Conservation (phyloP, 2,329 filamentous ascomycete species). For the Aspergillus sp. region DNA sequence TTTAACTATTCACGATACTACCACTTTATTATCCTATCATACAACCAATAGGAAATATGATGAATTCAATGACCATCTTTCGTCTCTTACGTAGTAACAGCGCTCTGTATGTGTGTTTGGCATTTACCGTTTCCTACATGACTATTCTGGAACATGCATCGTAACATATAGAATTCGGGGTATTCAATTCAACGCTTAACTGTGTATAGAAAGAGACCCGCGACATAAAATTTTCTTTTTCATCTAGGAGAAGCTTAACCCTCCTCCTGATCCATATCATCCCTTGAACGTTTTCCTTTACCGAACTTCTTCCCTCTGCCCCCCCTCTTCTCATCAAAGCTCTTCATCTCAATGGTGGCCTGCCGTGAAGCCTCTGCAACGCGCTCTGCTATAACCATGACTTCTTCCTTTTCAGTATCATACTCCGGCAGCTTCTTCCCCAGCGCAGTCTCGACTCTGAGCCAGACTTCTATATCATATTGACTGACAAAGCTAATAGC, state of each 20-base stretch:
- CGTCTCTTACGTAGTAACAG: neutral
- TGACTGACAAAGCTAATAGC: slow-evolving; percentile 82
- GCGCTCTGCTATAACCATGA: slow-evolving; percentile 74
- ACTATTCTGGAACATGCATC: neutral
- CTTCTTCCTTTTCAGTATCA: slow-evolving; percentile 73
- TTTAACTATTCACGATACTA: slow-evolving; percentile 4
- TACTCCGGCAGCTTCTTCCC: slow-evolving; percentile 74
- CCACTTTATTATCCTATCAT: slow-evolving; percentile 12
- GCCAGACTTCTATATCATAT: slow-evolving; percentile 79
- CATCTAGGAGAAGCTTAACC: slow-evolving; percentile 47
- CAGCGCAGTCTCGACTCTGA: slow-evolving; percentile 78
- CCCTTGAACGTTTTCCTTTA: slow-evolving; percentile 56
- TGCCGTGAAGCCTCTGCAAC: slow-evolving; percentile 82
- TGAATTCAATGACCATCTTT: slow-evolving; percentile 17
- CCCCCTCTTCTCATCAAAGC: slow-evolving; percentile 66
- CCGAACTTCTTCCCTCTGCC: slow-evolving; percentile 51
- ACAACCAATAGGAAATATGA: slow-evolving; percentile 15
- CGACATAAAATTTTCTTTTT: neutral
- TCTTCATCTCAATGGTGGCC: slow-evolving; percentile 79
- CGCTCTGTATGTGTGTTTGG: neutral
- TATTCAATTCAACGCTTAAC: slow-evolving; percentile 5
- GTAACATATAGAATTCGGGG: neutral
- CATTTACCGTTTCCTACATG: neutral
- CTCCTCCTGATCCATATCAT: slow-evolving; percentile 75
- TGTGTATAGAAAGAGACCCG: neutral